Evolutionary conservation across 306 rosid genomes (phyloP).

Genomic region (Malus domestica): DNA sequence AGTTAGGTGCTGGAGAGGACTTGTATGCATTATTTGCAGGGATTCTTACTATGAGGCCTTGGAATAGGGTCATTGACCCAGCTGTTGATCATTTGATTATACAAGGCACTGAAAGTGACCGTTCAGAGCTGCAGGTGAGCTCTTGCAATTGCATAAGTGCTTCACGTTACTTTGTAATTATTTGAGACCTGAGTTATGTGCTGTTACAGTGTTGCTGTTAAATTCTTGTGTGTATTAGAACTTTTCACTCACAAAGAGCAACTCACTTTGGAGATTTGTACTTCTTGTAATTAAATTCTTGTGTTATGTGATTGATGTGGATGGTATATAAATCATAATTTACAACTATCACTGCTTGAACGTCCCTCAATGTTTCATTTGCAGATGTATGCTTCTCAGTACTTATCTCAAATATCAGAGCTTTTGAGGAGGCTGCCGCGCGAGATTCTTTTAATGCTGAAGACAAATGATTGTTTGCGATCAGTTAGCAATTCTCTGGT

Average conservation of each 20-base stretch:
- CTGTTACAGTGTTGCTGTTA: background rate
- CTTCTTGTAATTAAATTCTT: background rate
- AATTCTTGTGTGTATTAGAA: background rate
- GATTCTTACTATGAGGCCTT: constrained; percentile 91
- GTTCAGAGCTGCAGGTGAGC: constrained; percentile 84
- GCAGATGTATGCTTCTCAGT: constrained; percentile 93
- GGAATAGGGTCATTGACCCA: constrained; percentile 78
- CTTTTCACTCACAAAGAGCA: background rate
- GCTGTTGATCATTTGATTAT: constrained; percentile 87
- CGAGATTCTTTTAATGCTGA: constrained; percentile 87
- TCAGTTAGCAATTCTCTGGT: constrained; percentile 87
- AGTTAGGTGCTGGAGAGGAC: constrained; percentile 98
- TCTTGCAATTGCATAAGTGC: constrained; percentile 3
- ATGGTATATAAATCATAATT: background rate
- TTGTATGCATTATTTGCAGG: constrained; percentile 90
- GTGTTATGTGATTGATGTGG: constrained; percentile 4
- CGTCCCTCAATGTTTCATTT: constrained; percentile 15
- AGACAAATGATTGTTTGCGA: constrained; percentile 94
- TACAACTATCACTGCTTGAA: constrained; percentile 1
- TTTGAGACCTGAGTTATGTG: background rate
- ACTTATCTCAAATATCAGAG: constrained; percentile 84
- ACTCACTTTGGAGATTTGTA: background rate
- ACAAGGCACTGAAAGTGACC: constrained; percentile 58
- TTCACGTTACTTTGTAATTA: too few relatives aligned
- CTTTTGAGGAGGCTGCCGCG: constrained; percentile 89